Conservation (phyloP, 169 alveolate genomes). For the Plasmodium gaboni region DNA sequence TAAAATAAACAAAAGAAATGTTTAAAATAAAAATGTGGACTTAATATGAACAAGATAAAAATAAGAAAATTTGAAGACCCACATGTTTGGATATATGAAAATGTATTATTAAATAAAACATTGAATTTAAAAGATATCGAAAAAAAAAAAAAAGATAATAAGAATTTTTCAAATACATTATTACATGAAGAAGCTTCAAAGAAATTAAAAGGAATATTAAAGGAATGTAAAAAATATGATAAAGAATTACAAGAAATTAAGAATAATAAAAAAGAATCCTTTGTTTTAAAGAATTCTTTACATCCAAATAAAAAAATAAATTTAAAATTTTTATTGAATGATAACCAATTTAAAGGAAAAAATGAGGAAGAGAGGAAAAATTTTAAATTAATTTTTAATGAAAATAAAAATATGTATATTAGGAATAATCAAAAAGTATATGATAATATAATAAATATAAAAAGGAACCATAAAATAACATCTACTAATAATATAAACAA, state of each 20-base stretch:
- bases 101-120: constrained; percentile 16
- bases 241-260: constrained; percentile 48
- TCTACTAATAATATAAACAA: no score
- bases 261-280: neutral
- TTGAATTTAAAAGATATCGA: neutral
- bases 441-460: neutral
- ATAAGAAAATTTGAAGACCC: constrained; percentile 64
- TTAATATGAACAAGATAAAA: constrained; percentile 28
- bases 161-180: no score
- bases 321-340: neutral
- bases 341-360: constrained; percentile 28
- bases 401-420: neutral
- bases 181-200: constrained; percentile 24
- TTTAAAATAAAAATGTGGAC: no score
- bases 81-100: constrained; percentile 66
- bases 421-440: neutral
- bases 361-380: neutral
- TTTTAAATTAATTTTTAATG: constrained; percentile 13
- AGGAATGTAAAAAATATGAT: constrained; percentile 56
- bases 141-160: neutral
- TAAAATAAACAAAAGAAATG: no score
- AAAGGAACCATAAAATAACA: neutral
- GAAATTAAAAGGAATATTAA: constrained; percentile 36
- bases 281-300: neutral
- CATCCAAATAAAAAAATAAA: constrained; percentile 30